Evolutionary conservation across 2,329 filamentous ascomycete genomes (phyloP), one percentile per base, ranked within the genome.

Genomic region (Botrytis fabae): DNA sequence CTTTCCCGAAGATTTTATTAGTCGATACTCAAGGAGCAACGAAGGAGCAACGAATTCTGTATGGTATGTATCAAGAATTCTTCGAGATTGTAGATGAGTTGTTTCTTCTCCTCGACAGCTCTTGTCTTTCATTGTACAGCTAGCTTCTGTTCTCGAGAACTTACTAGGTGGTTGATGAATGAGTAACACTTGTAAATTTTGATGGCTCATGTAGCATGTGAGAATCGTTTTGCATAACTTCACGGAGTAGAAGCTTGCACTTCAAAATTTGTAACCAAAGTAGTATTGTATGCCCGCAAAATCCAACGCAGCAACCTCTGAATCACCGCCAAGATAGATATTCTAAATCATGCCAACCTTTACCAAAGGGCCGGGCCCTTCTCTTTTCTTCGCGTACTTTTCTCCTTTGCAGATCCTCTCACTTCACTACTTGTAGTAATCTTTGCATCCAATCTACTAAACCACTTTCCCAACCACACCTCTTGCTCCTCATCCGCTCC

Each of bases 401-500:
- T 68, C 35, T 48, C 10, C 25, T 25, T 68, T 25, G 25, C 16
- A 57, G 10, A 28, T 14, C 35, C 35, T 12, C 65, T 68, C 10
- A 42, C 25, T 7, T 16, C 16, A 42, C 48, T 16, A 32, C 35
- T 6, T 9, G 65, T 40, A 18, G 35, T 38, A 42, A 2, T 7
- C 12, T 22, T 54, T 10, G 8, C n/a, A 71, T 66, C 70, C 38
- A 59, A 42, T 40, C 51, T 25, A 3, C 48, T 35, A 57, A 71
- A 59, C 62, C 70, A 66, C 48, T 38, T 59, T 35, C 38, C 28
- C 38, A 71, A n/a, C 70, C 70, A 71, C 5, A 10, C 10, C 28
- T 25, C 59, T n/a, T 72, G 61, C 22, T 72, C 70, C 38, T 60
- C 70, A 14, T 40, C 35, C 40, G 51, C 62, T 1, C 70, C 70